Conservation (phyloP, 2,329 filamentous ascomycete species). For the Colletotrichum sp. region DNA sequence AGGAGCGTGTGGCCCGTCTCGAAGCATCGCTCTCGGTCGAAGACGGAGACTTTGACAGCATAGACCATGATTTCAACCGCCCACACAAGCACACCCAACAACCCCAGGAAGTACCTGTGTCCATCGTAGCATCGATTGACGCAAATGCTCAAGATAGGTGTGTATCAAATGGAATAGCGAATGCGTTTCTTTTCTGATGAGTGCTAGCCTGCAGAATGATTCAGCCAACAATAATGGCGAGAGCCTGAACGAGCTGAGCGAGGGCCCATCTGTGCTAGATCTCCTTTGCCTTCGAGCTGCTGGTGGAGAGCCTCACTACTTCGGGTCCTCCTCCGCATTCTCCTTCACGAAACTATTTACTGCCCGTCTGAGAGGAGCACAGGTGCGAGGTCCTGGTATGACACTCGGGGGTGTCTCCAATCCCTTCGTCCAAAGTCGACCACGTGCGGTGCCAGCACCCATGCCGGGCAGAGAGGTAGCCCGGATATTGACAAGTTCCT, state of each 20-base stretch:
- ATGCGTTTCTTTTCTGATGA: background rate
- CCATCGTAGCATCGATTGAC: background rate
- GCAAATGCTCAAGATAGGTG: background rate
- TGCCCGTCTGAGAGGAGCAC: background rate
- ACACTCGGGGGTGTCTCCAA: background rate
- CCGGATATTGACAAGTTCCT: background rate
- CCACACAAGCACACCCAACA: background rate
- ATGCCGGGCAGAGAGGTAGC: background rate
- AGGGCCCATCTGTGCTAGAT: background rate
- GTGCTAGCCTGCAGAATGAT: background rate
- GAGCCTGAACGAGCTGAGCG: background rate
- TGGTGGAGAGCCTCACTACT: constrained; percentile 28
- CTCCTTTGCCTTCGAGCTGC: background rate
- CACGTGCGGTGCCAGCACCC: background rate
- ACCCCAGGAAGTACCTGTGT: background rate
- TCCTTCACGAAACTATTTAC: constrained; percentile 28
- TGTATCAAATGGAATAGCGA: rapidly evolving
- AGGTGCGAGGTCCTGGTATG: background rate
- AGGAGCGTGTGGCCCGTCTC: background rate
- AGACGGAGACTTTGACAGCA: background rate
- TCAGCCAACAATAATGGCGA: background rate
- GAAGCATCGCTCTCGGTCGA: background rate
- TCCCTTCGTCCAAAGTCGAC: background rate
- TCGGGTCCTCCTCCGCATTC: constrained; percentile 32
- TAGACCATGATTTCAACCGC: background rate